Evolutionary conservation across 768 basidiomycete genomes (phyloP), one percentile per base, ranked within the genome.

Genomic region (Psilocybe cubensis): DNA sequence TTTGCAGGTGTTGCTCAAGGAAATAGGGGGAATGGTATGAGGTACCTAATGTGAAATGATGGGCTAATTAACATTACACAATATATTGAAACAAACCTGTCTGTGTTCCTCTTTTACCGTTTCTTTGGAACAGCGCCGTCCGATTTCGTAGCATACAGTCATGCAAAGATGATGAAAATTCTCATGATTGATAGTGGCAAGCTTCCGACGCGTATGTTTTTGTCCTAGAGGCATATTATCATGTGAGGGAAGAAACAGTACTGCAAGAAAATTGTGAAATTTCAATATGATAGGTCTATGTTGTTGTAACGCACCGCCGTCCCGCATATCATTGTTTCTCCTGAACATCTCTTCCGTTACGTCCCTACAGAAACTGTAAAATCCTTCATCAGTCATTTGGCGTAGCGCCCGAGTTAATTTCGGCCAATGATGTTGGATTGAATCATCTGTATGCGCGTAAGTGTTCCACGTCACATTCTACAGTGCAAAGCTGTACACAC

Each of bases 281-380:
- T 24, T 38, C 5, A n/a, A 24, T 24, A 12, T 6, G 5, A 21
- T 2, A 24, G 3, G 18, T 5, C 5, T 4, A 43, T 9, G n/a
- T n/a, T n/a, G n/a, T n/a, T n/a, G n/a, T n/a, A n/a, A 44, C 59
- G 20, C 29, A 62, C 61, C 25, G 18, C 61, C 61, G 20, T 62
- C 61, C 17, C 61, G 46, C 20, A 58, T 49, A 17, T 56, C 51
- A 29, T 62, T 62, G n/a, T 62, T 56, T 41, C 61, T 52, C 8
- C 61, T 41, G 42, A 11, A 41, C 8, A 62, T 62, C 46, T 62
- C 61, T 40, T 62, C 61, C n/a, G 18, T n/a, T 3, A 62, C 43
- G 18, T 62, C 61, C 28, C 50, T 29, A 38, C 57, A 62, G 12
- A 62, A 51, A 12, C 59, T 57, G 43, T 52, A 52, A 33, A 60